Conservation (phyloP, 345 rosid species). For the Syzygium jambos region DNA sequence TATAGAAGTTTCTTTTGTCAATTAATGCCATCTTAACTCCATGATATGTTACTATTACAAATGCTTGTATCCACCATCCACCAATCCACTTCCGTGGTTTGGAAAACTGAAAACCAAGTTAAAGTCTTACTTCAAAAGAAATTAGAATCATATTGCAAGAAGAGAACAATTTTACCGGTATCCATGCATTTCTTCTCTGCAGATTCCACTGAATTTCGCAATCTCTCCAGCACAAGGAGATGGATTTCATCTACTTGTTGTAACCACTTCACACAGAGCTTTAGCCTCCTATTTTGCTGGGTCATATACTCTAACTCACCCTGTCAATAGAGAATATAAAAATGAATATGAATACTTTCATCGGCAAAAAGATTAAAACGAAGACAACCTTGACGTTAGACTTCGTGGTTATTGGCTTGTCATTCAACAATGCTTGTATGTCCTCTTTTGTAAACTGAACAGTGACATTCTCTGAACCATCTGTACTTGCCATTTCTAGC, state of each 20-base stretch:
- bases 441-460: conserved; percentile 66
- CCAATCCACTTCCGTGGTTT: no score
- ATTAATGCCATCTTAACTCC: no score
- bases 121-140: not conserved
- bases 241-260: conserved; percentile 52
- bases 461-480: conserved; percentile 25
- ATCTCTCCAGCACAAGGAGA: conserved; percentile 41
- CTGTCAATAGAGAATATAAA: conserved; percentile 22
- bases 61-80: no score
- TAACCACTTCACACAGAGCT: conserved; percentile 67
- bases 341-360: not conserved
- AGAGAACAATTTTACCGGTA: conserved; percentile 23
- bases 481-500: conserved; percentile 26
- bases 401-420: conserved; percentile 51
- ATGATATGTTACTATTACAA: no score
- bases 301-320: not conserved
- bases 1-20: no score
- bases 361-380: not conserved
- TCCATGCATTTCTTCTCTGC: conserved; percentile 44
- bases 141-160: not conserved
- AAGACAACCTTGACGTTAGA: conserved; percentile 61
- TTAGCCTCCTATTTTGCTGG: conserved; percentile 45
- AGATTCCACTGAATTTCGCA: conserved; percentile 42
- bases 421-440: conserved; percentile 58
- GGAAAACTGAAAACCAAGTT: no score